These are phyloP conservation scores for Quercus variabilis DNA, from an alignment of 306 rosid genomes.

Conservation along the genomic window DNA sequence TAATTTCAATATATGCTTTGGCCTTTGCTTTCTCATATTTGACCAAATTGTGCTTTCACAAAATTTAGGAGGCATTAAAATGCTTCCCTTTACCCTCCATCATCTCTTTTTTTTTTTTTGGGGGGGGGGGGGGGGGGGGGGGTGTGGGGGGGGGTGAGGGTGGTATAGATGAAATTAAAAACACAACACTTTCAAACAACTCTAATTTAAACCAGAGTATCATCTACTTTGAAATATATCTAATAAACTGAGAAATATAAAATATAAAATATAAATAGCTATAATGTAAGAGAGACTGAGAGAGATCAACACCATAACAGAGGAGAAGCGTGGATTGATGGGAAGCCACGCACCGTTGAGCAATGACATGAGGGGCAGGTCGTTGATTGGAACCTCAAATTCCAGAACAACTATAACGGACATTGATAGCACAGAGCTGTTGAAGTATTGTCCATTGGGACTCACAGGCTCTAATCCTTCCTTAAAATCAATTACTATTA, in stretches of 20 bases:
- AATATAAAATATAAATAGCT: background rate
- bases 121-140: no score
- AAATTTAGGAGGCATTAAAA: no score
- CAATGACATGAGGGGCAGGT: background rate
- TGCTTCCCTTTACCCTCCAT: no score
- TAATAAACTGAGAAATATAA: background rate
- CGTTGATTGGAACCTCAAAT: conserved; percentile 30
- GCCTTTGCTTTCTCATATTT: no score
- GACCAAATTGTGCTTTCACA: no score
- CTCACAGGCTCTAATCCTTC: conserved; percentile 41
- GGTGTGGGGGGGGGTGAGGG: no score
- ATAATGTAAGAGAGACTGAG: background rate
- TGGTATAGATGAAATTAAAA: no score
- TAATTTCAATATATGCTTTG: no score
- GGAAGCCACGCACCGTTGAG: conserved; percentile 38
- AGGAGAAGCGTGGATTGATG: conserved; percentile 45
- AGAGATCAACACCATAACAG: conserved; percentile 35
- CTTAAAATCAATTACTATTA: background rate
- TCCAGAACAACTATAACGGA: conserved; percentile 39
- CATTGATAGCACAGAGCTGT: conserved; percentile 27
- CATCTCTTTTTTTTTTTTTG: no score
- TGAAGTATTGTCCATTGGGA: conserved; percentile 42
- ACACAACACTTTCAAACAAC: no score
- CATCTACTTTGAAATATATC: background rate
- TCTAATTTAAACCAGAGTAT: no score